Evolutionary conservation across 331 rosid genomes (phyloP), one percentile per base, ranked within the genome.

Genomic region (Erythrophleum ivorense): DNA sequence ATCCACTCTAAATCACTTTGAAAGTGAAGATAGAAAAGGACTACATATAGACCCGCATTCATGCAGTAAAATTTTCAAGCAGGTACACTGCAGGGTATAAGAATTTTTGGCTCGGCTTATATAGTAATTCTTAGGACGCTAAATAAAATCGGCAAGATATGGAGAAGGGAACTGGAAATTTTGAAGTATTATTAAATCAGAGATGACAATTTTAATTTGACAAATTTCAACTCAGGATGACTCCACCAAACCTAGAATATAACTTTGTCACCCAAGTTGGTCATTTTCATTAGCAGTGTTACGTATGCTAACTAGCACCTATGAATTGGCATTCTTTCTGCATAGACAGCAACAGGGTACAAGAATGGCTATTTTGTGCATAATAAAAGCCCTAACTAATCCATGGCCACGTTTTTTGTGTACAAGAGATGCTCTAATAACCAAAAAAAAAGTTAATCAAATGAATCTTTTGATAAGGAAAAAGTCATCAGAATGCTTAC

Each of bases 1-100:
- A 80, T 87, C 88, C 87, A 84, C 84, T 70, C 79, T 76, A 85
- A 70, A 68, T 75, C 83, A 78, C 73, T 68, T 75, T 31, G 71
- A 83, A 77, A 74, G 77, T 77, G 76, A 69, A 53, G 52, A 75
- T 15, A 59, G 80, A 83, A 82, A 80, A 77, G 15, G 69, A 77
- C 77, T 58, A 16, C 31, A 41, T 36, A 77, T 36, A 52, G 9
- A 53, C 75, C 59, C 19, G 31, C 78, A 34, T 54, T 62, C 75
- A 71, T 52, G 59, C 75, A 76, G 78, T 58, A 50, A 71, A 70
- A 78, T 75, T 69, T 67, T 78, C 63, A 62, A 84, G 80, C 77
- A 29, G 70, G 77, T 62, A 52, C 1, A 50, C 38, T 38, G 55
- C 24, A 31, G 50, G 80, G 24, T 8, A 45, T 66, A 11, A 62